Percentiles rank a stretch among this genome's conserved stretches.
Evolutionary conservation across 2,329 filamentous ascomycete genomes (phyloP).

Genomic region (Colletotrichum melonis): DNA sequence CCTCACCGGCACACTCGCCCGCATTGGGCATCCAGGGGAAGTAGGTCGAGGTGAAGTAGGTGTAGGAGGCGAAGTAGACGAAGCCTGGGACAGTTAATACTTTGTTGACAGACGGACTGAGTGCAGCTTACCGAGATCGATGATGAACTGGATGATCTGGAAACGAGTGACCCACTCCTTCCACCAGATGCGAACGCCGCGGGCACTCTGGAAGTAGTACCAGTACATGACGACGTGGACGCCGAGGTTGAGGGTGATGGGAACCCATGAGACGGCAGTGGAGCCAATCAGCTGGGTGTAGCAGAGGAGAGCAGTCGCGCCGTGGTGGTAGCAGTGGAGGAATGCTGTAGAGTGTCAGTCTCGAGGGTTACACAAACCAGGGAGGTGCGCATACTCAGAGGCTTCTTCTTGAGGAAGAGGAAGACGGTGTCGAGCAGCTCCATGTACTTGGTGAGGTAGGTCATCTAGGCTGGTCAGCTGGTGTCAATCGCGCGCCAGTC

Average conservation of each 20-base stretch:
- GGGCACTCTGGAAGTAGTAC: slow-evolving; percentile 99
- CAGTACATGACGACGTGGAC: slow-evolving; percentile 99
- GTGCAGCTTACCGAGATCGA: slow-evolving; percentile 83
- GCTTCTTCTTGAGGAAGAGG: slow-evolving; percentile 99
- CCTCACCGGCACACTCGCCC: slow-evolving; percentile 92
- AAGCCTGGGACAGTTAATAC: slow-evolving; percentile 71
- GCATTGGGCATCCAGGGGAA: slow-evolving; percentile 85
- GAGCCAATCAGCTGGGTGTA: slow-evolving; percentile 96
- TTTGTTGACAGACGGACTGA: neutral
- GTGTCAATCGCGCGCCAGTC: neutral
- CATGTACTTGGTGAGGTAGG: slow-evolving; percentile 98
- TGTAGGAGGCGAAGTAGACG: slow-evolving; percentile 99
- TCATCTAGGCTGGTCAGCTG: slow-evolving; percentile 70
- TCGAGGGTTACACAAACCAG: slow-evolving; percentile 10
- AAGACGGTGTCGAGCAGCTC: slow-evolving; percentile 96
- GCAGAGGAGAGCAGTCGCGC: slow-evolving; percentile 95
- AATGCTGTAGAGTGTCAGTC: slow-evolving; percentile 71
- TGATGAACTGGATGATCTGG: slow-evolving; percentile 96
- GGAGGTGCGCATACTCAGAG: slow-evolving; percentile 72
- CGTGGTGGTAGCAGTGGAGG: slow-evolving; percentile 99
- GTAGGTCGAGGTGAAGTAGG: slow-evolving; percentile 95
- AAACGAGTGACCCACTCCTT: slow-evolving; percentile 99
- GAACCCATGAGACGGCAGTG: slow-evolving; percentile 94
- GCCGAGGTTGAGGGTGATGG: slow-evolving; percentile 89
- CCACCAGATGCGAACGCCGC: slow-evolving; percentile 97